These are phyloP conservation scores for Quercus robur DNA, from an alignment of 306 rosid genomes.

Conservation along the genomic window DNA sequence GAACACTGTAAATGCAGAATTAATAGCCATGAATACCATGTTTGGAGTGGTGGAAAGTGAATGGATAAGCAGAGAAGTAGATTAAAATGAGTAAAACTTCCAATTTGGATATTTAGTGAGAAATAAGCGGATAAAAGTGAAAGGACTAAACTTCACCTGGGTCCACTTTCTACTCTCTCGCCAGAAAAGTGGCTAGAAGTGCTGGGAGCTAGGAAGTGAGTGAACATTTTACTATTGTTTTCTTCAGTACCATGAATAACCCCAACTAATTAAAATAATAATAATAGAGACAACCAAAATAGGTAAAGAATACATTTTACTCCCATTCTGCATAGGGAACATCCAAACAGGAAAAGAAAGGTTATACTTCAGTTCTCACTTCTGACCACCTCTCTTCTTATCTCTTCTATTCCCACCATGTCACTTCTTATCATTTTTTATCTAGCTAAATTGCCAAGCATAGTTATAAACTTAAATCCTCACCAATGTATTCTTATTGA, in stretches of 20 bases:
- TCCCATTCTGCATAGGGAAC: background rate
- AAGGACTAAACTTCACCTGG: background rate
- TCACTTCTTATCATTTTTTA: background rate
- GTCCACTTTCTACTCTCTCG: background rate
- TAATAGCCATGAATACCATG: background rate
- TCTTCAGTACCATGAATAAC: background rate
- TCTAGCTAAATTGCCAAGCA: background rate
- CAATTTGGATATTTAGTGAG: background rate
- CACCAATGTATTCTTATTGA: background rate
- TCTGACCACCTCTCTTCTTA: background rate
- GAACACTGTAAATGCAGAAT: background rate
- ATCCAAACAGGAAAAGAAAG: background rate
- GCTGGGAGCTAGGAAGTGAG: background rate
- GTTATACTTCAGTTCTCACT: background rate
- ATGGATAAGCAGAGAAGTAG: background rate
- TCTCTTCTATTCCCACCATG: background rate
- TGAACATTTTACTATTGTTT: background rate
- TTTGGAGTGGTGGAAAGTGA: background rate
- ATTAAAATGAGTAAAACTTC: background rate
- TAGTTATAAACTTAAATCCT: background rate
- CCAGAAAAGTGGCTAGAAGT: background rate
- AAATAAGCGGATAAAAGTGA: background rate
- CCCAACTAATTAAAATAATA: background rate
- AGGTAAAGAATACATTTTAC: background rate
- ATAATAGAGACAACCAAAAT: background rate